A percentile compares a stretch with the other conserved stretches of the same genome.
phyloP scores from a whole-genome alignment of 2,329 filamentous ascomycete genomes.

The Calonectria hongkongensis region DNA sequence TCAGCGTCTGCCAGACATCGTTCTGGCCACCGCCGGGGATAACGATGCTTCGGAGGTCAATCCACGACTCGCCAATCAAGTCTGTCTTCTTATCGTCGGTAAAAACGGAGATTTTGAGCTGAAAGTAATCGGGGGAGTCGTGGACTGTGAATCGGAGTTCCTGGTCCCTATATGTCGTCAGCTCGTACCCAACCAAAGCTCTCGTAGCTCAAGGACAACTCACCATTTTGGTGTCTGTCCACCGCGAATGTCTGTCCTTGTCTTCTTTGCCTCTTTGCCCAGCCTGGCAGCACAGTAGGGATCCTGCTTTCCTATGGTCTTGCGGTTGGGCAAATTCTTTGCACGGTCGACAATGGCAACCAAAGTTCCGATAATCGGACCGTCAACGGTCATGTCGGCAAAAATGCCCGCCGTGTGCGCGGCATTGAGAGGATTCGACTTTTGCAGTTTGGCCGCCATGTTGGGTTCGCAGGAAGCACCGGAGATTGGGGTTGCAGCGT shows the following conservation, averaged over 20 bases:
- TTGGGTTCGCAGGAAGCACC: conserved; percentile 47
- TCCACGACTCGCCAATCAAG: conserved; percentile 94
- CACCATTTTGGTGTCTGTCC: conserved; percentile 98
- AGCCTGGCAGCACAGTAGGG: conserved; percentile 95
- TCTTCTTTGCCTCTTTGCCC: conserved; percentile 98
- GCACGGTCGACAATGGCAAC: conserved; percentile 94
- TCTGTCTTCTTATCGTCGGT: conserved; percentile 99
- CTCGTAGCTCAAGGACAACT: conserved; percentile 38
- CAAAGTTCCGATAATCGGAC: conserved; percentile 93
- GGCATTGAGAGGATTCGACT: conserved; percentile 74
- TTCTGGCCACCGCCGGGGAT: conserved; percentile 92
- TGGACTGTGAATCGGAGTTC: conserved; percentile 97
- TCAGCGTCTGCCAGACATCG: conserved; percentile 92
- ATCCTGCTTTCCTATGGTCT: conserved; percentile 98
- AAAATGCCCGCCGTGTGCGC: conserved; percentile 94
- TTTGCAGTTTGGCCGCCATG: conserved; percentile 72
- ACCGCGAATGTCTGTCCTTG: conserved; percentile 92
- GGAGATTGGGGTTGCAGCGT: conserved; percentile 29
- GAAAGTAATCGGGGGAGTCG: conserved; percentile 96
- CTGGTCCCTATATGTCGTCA: conserved; percentile 83
- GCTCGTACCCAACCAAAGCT: conserved; percentile 24
- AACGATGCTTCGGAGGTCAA: conserved; percentile 88
- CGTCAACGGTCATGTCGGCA: conserved; percentile 94
- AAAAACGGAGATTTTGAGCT: conserved; percentile 96
- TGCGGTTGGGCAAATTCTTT: conserved; percentile 97